phyloP scores from a whole-genome alignment of 73 alveolate species.

The Paramecium pentaurelia region DNA sequence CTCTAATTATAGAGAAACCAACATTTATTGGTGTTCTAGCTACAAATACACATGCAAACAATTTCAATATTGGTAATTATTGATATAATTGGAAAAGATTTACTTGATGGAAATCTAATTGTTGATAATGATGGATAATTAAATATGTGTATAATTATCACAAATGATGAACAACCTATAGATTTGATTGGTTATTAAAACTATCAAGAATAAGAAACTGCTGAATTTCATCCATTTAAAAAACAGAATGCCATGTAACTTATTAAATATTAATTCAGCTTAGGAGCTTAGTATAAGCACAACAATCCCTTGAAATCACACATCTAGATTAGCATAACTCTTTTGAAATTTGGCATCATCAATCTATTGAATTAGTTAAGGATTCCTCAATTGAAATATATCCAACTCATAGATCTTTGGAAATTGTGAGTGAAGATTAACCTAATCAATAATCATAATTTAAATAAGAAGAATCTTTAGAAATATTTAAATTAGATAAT shows the following conservation, averaged over 20 bases:
- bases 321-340: background rate
- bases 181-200: background rate
- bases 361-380: background rate
- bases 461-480: background rate
- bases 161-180: background rate
- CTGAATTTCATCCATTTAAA: background rate
- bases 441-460: background rate
- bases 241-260: background rate
- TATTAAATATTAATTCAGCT: background rate
- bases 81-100: background rate
- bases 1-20: background rate
- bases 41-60: background rate
- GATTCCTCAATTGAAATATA: background rate
- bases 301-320: background rate
- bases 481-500: background rate
- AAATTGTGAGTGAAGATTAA: background rate
- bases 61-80: background rate
- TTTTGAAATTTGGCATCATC: background rate
- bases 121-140: background rate
- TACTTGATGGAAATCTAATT: background rate
- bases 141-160: background rate
- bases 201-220: background rate
- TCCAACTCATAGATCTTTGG: background rate
- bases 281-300: conserved; percentile 40
- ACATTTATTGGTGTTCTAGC: background rate